Evolutionary conservation across 768 basidiomycete species (phyloP).

Genomic region (Lyophyllum atratum): DNA sequence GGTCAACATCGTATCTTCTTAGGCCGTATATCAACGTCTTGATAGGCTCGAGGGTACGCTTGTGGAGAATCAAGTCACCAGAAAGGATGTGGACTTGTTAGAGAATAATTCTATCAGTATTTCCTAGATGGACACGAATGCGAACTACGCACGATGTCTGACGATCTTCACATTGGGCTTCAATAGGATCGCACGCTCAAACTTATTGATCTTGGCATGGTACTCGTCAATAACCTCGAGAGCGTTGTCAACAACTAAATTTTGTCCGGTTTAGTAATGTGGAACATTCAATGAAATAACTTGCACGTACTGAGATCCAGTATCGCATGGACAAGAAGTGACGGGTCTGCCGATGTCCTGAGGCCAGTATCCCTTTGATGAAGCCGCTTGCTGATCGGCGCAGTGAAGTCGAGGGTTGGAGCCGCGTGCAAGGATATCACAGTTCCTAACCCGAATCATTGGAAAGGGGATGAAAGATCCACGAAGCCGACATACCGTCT

Average conservation of each 20-base stretch:
- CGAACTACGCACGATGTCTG: slow-evolving; percentile 46
- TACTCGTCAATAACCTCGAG: slow-evolving; percentile 71
- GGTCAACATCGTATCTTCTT: slow-evolving; percentile 68
- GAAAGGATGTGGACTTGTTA: slow-evolving; percentile 74
- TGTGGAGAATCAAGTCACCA: slow-evolving; percentile 73
- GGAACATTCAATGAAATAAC: background rate
- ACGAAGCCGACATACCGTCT: slow-evolving; percentile 41
- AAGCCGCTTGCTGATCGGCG: slow-evolving; percentile 59
- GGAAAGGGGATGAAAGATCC: background rate
- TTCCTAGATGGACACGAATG: background rate
- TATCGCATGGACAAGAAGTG: slow-evolving; percentile 67
- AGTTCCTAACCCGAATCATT: slow-evolving; percentile 38
- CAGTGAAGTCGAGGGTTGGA: slow-evolving; percentile 45
- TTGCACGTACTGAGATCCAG: slow-evolving; percentile 53
- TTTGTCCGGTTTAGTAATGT: background rate
- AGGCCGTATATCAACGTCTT: slow-evolving; percentile 70
- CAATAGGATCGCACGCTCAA: slow-evolving; percentile 61
- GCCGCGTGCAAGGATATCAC: slow-evolving; percentile 59
- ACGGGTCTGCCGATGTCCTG: slow-evolving; percentile 64
- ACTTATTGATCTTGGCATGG: slow-evolving; percentile 59
- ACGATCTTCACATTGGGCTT: slow-evolving; percentile 65
- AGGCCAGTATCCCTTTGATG: slow-evolving; percentile 60
- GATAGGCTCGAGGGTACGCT: slow-evolving; percentile 73
- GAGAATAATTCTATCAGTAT: background rate
- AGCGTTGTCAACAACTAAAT: slow-evolving; percentile 64